Evolutionary conservation across 768 basidiomycete genomes (phyloP), one percentile per base, ranked within the genome.

Genomic region (Multifurca ochricompacta): DNA sequence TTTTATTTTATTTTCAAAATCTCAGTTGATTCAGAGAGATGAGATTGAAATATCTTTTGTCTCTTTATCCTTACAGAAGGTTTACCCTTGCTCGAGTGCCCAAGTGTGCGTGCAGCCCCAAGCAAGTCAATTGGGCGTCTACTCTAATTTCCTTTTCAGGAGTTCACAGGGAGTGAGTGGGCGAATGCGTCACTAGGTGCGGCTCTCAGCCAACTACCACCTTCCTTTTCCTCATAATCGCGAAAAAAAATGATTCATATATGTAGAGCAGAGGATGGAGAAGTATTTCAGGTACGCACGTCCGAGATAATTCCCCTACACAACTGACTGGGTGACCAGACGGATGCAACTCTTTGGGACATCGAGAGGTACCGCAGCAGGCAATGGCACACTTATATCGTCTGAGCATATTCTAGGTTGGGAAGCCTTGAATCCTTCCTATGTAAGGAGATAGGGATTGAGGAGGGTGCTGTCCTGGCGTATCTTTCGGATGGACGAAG

Each of bases 401-500:
- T 39, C 44, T 47, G 49, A 48, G 43, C 52, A 25, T 62, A 11
- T 64, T 37, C 14, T 28, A 91, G 87, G 60, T 72, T 70, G 31
- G 82, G 80, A 35, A 82, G 74, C 61, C 73, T 92, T n/a, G 87
- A 91, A 61, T 55, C 70, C 8, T 88, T 90, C 59, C 65, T 92
- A 8, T 77, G 82, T 39, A 78, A 83, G 64, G 82, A 89, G 63
- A 83, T 80, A 40, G 84, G 84, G 7, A 72, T 90, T 16, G 81
- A 83, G 45, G 77, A 80, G 59, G 82, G 85, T 42, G 79, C 79
- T 21, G 75, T 85, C 9, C 71, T 91, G 30, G 86, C 86, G 2
- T 92, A 88, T 68, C 74, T 90, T 28, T 81, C 89, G 5, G 88
- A 91, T 65, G 89, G 89, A 3, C 76, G 80, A 40, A 78, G 90